Evolutionary conservation across 768 basidiomycete species (phyloP), one percentile per base, ranked within the genome.

Genomic region (Russula emetica): DNA sequence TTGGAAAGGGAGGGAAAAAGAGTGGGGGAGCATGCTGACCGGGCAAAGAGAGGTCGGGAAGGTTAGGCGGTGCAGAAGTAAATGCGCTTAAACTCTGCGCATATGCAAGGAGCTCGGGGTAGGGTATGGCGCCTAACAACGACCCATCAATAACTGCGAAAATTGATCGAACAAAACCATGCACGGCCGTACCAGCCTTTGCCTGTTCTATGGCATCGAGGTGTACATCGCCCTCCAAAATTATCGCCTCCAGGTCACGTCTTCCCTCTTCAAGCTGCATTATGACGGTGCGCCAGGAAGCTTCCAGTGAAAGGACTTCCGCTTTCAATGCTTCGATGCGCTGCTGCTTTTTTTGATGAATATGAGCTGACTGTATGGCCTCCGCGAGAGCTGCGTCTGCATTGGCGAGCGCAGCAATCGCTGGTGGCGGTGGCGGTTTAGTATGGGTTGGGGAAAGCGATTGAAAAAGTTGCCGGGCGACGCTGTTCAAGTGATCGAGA

Each of bases 1-100:
- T 92, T 0, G 92, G 92, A 73, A 92, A 94, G 13, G 92, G 92
- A 42, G 91, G 91, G 76, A 92, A 92, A 80, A 94, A 92, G 47
- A 90, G 71, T 20, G 87, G 88, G 20, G 86, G 85, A 0, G 88
- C 87, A 13, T 85, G 85, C 69, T 88, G 89, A 10, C 87, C 87
- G 0, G 87, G 85, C 6, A 84, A 75, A 28, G 78, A 78, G 53
- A 85, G 80, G 69, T 90, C 89, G 24, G 89, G 89, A 84, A 92
- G 88, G 70, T 90, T 91, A 11, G 92, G 92, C 9, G 92, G 92
- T 11, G 91, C 92, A 38, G 92, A 92, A 6, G 92, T 92, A 74
- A 92, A 94, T 16, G 88, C 83, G 66, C 89, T 88, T 59, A 94
- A 79, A 66, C 87, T 89, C 70, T 92, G 89, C 3, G 92, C 92